Base-by-base conservation (phyloP, 148 eudicot genomes). In the Rhododendron simsii region DNA sequence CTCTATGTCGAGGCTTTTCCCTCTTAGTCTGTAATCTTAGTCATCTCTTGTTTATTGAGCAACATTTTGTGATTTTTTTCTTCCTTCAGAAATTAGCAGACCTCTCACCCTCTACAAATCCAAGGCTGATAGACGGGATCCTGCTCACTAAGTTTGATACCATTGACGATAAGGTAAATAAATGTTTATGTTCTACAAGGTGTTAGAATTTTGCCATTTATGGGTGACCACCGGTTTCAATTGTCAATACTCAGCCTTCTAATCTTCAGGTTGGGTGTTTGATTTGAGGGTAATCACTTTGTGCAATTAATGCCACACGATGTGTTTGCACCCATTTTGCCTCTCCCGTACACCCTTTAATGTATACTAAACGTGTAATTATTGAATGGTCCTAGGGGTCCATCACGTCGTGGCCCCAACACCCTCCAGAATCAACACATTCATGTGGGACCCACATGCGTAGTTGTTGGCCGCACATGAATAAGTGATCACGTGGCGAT, bases 91-190 rank as follows among this genome's bases (percentile, higher is more conserved):
- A 95, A 94, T 87, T 94, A 77, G 98, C 93, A 11, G 98, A 97
- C 83, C 94, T 97, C 63, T 93, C 98, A 59, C 85, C 92, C 84
- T 93, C 98, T n/a, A 87, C 93, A 13, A 90, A 87, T 90, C 96
- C 98, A 78, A 91, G 98, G 85, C 89, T 95, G 96, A 97, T 97
- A 13, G 99, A 97, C 84, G 99, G 99, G 55, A 97, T 97, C 86
- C 93, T 97, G 88, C 95, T 97, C 87, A 97, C 99, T 61, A 97
- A 97, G 92, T 97, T 95, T 86, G 99, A 97, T 87, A 95, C 98
- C 61, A 95, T 97, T 71, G 99, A 97, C 81, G 99, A 95, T 57
- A 97, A 97, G 98, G 99, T 95, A 87, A 18, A 85, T n/a, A 11
- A 44, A 67, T 18, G n/a, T 78, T 18, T 4, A 1, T 28, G 28